Evolutionary conservation across 352 stramenopile species (phyloP), one percentile per base, ranked within the genome.

Genomic region (Lagenidium giganteum): DNA sequence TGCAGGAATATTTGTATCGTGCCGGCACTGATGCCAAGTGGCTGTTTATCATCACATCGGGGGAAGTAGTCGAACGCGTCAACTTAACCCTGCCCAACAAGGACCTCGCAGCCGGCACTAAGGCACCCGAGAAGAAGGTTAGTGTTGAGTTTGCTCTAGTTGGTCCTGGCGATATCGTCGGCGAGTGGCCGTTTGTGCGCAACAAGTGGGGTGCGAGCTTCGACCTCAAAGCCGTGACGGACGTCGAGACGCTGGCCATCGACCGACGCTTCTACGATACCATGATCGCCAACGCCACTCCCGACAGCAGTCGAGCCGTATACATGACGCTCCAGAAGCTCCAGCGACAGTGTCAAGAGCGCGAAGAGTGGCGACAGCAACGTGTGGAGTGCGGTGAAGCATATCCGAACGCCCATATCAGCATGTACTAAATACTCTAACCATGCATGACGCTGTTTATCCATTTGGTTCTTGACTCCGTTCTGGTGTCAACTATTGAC

Each of bases 371-470:
- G 70, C 60, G 77, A 4, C 70, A 80, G 26, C 73, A 89, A 50
- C 69, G 77, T n/a, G 67, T 89, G 41, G 62, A 67, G 34, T 89
- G 75, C 30, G 73, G 73, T 0, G 74, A 76, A 9, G 58, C 73
- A 0, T 87, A 89, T 31, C 74, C 77, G 11, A 78, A 70, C 31
- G 71, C 76, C 18, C 76, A 81, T 30, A 73, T 89, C 26, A 74
- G 57, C 42, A 85, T 89, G 76, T 89, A 67, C 28, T 66, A 64
- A n/a, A n/a, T n/a, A n/a, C n/a, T n/a, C n/a, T n/a, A n/a, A n/a
- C n/a, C n/a, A n/a, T n/a, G n/a, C 29, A 9, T 18, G 9, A 12
- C 2, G 23, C 27, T 22, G 24, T 21, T 16, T 13, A 12, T 33
- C 13, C 16, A 4, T 17, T 5, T 27, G 21, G 14, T 4, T 9